Conservation (phyloP, 1,284 basidiomycete genomes). For the Ceratobasidium sp. region DNA sequence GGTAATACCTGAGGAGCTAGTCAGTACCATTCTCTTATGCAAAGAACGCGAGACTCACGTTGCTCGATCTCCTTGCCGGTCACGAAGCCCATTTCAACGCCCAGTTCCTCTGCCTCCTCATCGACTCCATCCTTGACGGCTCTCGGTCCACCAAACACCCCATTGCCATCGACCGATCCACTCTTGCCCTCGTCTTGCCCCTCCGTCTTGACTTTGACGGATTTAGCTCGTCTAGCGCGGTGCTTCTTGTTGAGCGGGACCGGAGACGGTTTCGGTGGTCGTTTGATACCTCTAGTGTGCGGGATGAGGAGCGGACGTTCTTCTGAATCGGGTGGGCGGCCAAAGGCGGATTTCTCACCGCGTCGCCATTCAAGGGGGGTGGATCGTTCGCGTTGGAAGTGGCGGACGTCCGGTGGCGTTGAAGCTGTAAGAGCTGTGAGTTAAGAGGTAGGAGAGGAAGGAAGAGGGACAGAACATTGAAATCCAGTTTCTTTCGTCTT, state of each 20-base stretch:
- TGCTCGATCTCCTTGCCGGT: constrained; percentile 68
- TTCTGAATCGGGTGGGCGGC: constrained; percentile 61
- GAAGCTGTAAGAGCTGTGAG: no score
- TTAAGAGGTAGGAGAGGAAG: no score
- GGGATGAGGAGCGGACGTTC: constrained; percentile 69
- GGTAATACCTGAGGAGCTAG: constrained; percentile 59
- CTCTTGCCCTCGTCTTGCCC: constrained; percentile 59
- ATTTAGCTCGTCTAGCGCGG: constrained; percentile 57
- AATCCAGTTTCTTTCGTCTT: no score
- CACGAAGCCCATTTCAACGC: constrained; percentile 75
- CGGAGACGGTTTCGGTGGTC: constrained; percentile 71
- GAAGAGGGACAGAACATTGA: no score
- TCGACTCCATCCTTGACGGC: no score
- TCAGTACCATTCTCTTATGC: constrained; percentile 23
- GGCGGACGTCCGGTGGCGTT: no score
- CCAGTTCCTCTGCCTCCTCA: constrained; percentile 73
- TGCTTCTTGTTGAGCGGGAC: constrained; percentile 64
- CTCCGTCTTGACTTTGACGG: constrained; percentile 50
- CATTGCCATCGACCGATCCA: no score
- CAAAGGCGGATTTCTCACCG: no score
- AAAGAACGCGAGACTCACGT: constrained; percentile 64
- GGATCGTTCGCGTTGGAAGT: no score
- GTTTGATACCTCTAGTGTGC: constrained; percentile 82
- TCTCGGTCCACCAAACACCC: no score
- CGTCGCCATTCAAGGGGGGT: no score